Evolutionary conservation across 495 filamentous ascomycete species (phyloP).

Genomic region (Penicillium ochrochloron): DNA sequence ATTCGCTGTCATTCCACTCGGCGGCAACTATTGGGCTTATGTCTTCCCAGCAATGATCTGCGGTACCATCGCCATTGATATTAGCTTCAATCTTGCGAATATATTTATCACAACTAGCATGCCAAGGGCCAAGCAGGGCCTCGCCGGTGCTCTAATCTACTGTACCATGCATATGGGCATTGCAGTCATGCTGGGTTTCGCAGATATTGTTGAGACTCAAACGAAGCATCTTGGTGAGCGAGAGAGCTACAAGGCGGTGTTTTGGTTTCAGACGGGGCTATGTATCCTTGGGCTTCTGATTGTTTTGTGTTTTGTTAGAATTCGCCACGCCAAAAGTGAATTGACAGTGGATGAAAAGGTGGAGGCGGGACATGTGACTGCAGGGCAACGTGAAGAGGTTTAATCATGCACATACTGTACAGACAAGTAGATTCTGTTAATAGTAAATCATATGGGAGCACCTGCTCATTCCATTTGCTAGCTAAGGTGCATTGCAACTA

Average conservation of each 20-base stretch:
- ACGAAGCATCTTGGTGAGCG: slow-evolving; percentile 50
- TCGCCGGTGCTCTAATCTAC: slow-evolving; percentile 74
- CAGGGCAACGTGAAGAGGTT: neutral
- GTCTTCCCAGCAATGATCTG: slow-evolving; percentile 84
- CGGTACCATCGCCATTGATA: slow-evolving; percentile 80
- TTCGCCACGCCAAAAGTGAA: slow-evolving; percentile 69
- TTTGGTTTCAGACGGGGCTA: slow-evolving; percentile 69
- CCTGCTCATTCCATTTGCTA: neutral
- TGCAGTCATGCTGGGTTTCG: slow-evolving; percentile 76
- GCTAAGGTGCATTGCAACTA: neutral
- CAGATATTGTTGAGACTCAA: slow-evolving; percentile 67
- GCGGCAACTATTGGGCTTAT: slow-evolving; percentile 69
- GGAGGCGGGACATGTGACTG: slow-evolving; percentile 4
- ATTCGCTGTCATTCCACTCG: slow-evolving; percentile 70
- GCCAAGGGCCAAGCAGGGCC: slow-evolving; percentile 70
- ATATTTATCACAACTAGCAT: slow-evolving; percentile 82
- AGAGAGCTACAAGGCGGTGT: slow-evolving; percentile 64
- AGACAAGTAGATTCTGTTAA: neutral
- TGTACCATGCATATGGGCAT: slow-evolving; percentile 78
- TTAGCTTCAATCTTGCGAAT: slow-evolving; percentile 82
- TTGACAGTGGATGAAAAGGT: slow-evolving; percentile 69
- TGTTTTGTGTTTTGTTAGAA: slow-evolving; percentile 64
- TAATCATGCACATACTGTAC: neutral
- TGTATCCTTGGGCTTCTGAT: slow-evolving; percentile 60
- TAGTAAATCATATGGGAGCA: neutral